Evolutionary conservation across 345 rosid species (phyloP).

Genomic region (Brassica incana): DNA sequence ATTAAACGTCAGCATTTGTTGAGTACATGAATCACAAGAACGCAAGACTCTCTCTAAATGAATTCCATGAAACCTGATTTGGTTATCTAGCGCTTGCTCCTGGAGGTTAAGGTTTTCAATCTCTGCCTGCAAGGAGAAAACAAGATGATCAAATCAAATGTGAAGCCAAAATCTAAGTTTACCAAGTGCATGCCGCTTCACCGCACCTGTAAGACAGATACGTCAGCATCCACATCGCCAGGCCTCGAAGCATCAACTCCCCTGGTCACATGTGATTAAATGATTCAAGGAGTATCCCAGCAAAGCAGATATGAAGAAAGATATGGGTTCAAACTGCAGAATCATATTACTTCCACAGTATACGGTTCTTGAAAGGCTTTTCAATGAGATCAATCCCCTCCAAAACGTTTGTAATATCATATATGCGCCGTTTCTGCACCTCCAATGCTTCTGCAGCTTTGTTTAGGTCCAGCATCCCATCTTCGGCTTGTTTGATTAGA

Average conservation of each 20-base stretch:
- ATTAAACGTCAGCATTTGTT: conserved; percentile 42
- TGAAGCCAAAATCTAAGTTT: conserved; percentile 1
- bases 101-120: conserved; percentile 67
- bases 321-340: conserved; percentile 24
- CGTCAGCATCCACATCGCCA: conserved; percentile 57
- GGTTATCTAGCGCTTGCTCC: conserved; percentile 72
- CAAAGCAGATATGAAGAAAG: conserved; percentile 14
- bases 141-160: conserved; percentile 25
- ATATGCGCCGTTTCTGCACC: conserved; percentile 97
- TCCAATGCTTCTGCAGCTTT: conserved; percentile 89
- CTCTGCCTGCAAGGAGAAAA: conserved; percentile 62
- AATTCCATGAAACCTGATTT: conserved; percentile 62
- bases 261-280: conserved; percentile 44
- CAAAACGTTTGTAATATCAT: conserved; percentile 97
- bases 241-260: conserved; percentile 66
- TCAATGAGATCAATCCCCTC: conserved; percentile 98
- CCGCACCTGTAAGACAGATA: conserved; percentile 65
- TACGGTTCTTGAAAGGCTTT: conserved; percentile 89
- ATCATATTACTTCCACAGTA: conserved; percentile 75
- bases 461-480: conserved; percentile 87
- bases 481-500: conserved; percentile 78
- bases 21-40: conserved; percentile 23
- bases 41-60: conserved; percentile 23
- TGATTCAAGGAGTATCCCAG: conserved; percentile 21
- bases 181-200: conserved; percentile 2